Evolutionary conservation across 495 filamentous ascomycete genomes (phyloP).

Genomic region (Darksidea phi): DNA sequence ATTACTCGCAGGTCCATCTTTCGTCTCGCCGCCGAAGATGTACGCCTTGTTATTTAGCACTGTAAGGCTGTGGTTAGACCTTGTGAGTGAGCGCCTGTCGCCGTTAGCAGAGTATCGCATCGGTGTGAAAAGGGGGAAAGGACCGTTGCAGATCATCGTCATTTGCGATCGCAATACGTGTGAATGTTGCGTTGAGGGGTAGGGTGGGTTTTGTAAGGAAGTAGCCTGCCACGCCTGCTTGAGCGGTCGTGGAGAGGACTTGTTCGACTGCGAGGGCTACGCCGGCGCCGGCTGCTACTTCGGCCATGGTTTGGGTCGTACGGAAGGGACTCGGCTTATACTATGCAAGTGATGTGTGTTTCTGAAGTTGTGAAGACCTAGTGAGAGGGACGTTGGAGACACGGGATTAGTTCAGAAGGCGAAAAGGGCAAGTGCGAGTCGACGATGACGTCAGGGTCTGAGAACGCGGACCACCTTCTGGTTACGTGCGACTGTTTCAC

Average conservation of each 20-base stretch:
- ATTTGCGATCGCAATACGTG: not conserved
- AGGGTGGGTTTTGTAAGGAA: not conserved
- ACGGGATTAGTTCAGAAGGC: not conserved
- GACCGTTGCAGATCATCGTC: not conserved
- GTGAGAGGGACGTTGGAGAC: not conserved
- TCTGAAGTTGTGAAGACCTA: too few relatives aligned
- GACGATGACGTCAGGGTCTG: not conserved
- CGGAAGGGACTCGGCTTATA: not conserved
- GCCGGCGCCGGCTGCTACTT: constrained; percentile 10
- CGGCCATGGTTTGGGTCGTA: not conserved
- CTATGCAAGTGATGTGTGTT: not conserved
- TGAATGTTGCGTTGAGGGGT: constrained; percentile 10
- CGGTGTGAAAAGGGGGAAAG: not conserved
- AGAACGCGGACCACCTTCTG: not conserved
- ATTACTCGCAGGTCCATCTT: constrained; percentile 46
- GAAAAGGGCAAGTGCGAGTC: not conserved
- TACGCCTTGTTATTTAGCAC: constrained; percentile 50
- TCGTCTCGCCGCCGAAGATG: constrained; percentile 53
- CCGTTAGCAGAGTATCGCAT: not conserved
- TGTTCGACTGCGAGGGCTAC: constrained; percentile 3
- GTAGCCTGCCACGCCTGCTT: constrained; percentile 3
- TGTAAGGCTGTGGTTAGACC: constrained; percentile 51
- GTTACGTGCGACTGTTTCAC: too few relatives aligned
- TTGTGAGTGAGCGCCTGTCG: constrained; percentile 43
- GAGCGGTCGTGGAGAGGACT: constrained; percentile 1